Conservation (phyloP, 495 filamentous ascomycete species). For the Staphylotrichum tortipilum region DNA sequence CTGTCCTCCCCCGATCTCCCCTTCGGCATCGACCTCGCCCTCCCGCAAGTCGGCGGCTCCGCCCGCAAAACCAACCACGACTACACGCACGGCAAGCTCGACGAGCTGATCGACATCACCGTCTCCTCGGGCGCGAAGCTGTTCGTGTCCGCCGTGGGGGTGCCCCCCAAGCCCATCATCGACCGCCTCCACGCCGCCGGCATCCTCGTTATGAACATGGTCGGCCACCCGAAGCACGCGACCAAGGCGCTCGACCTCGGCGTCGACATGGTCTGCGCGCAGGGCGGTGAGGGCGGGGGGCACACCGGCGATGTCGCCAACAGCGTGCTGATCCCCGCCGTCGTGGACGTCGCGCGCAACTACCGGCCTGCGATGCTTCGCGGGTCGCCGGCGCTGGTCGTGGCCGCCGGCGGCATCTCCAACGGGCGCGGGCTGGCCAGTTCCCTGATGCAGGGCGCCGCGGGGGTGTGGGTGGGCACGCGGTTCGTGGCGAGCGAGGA, state of each 20-base stretch:
- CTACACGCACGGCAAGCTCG: slow-evolving; percentile 76
- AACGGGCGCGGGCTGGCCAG: slow-evolving; percentile 64
- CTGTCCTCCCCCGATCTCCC: slow-evolving; percentile 55
- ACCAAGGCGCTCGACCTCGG: slow-evolving; percentile 71
- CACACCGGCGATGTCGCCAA: slow-evolving; percentile 73
- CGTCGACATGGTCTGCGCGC: slow-evolving; percentile 77
- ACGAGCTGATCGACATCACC: slow-evolving; percentile 71
- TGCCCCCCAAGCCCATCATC: slow-evolving; percentile 61
- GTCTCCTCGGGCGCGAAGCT: slow-evolving; percentile 68
- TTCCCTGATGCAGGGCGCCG: slow-evolving; percentile 63
- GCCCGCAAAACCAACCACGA: slow-evolving; percentile 86
- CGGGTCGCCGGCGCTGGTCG: slow-evolving; percentile 51
- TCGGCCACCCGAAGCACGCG: slow-evolving; percentile 82
- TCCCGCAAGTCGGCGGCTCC: slow-evolving; percentile 71
- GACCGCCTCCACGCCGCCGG: slow-evolving; percentile 64
- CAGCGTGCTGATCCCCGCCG: slow-evolving; percentile 62
- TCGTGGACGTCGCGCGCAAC: slow-evolving; percentile 59
- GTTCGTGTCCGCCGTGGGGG: slow-evolving; percentile 77
- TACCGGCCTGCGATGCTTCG: slow-evolving; percentile 48
- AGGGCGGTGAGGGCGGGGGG: slow-evolving; percentile 72
- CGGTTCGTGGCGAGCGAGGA: slow-evolving; percentile 72
- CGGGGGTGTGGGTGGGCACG: slow-evolving; percentile 78
- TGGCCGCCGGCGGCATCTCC: slow-evolving; percentile 67
- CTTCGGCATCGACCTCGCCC: slow-evolving; percentile 81
- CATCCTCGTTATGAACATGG: slow-evolving; percentile 89